Conservation (phyloP, 2,329 filamentous ascomycete genomes). For the Verticillium isaacii region DNA sequence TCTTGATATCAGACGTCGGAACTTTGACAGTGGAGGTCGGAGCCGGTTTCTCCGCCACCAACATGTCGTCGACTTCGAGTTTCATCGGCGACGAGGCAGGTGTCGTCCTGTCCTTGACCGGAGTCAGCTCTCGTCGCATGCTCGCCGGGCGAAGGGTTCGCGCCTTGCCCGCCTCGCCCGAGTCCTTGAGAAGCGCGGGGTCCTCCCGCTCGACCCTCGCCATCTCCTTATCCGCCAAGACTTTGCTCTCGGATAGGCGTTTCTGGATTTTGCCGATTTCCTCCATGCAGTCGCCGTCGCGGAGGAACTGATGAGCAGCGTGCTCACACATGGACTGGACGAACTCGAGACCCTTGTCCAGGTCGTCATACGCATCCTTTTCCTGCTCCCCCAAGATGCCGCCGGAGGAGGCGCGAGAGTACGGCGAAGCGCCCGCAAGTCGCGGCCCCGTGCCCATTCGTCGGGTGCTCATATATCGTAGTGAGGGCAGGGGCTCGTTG, state of each 20-base stretch:
- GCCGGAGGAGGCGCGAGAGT: neutral
- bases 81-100: conserved; percentile 10
- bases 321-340: conserved; percentile 80
- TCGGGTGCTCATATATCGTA: conserved; percentile 34
- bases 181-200: conserved; percentile 34
- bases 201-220: conserved; percentile 51
- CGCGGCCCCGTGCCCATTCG: conserved; percentile 18
- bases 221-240: conserved; percentile 55
- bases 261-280: conserved; percentile 68
- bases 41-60: conserved; percentile 6
- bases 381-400: neutral
- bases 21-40: neutral
- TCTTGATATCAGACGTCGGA: neutral
- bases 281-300: conserved; percentile 76
- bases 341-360: conserved; percentile 74
- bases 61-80: conserved; percentile 26
- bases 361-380: conserved; percentile 59
- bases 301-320: conserved; percentile 84
- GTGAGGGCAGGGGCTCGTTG: conserved; percentile 29
- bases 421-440: neutral
- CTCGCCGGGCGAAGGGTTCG: conserved; percentile 48
- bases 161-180: conserved; percentile 32
- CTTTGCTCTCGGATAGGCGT: conserved; percentile 59
- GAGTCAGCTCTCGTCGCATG: conserved; percentile 41
- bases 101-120: conserved; percentile 20